phyloP scores from a whole-genome alignment of 768 basidiomycete genomes.

The Tulasnella sp. region DNA sequence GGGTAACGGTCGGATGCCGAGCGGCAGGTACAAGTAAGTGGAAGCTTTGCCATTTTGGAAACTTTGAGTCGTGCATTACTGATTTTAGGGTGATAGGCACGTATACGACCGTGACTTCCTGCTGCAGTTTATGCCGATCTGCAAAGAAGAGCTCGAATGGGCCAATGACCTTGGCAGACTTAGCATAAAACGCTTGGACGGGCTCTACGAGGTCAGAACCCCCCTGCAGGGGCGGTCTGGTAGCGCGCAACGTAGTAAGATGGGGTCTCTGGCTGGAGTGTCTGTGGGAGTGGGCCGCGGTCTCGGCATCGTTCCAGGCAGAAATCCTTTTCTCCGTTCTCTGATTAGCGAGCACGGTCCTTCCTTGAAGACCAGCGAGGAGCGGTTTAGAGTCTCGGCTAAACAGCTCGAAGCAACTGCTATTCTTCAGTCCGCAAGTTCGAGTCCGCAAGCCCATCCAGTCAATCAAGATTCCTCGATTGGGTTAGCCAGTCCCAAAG shows the following conservation, averaged over 20 bases:
- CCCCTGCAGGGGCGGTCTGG: background rate
- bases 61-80: conserved; percentile 34
- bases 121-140: conserved; percentile 88
- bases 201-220: background rate
- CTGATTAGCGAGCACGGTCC: too few relatives aligned
- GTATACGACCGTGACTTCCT: conserved; percentile 93
- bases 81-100: too few relatives aligned
- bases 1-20: too few relatives aligned
- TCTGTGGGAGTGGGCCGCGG: too few relatives aligned
- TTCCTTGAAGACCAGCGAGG: background rate
- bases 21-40: too few relatives aligned
- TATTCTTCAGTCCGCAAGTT: too few relatives aligned
- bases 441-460: background rate
- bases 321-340: too few relatives aligned
- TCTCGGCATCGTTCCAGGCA: too few relatives aligned
- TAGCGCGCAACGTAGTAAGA: background rate
- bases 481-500: background rate
- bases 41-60: too few relatives aligned
- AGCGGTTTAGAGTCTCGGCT: too few relatives aligned
- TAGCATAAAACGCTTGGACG: conserved; percentile 35
- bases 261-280: background rate
- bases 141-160: conserved; percentile 83
- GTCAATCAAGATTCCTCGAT: background rate
- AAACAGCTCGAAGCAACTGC: too few relatives aligned
- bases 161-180: conserved; percentile 20